These are phyloP conservation scores for Vicia sativa DNA, from an alignment of 306 rosid species.

Conservation along the genomic window DNA sequence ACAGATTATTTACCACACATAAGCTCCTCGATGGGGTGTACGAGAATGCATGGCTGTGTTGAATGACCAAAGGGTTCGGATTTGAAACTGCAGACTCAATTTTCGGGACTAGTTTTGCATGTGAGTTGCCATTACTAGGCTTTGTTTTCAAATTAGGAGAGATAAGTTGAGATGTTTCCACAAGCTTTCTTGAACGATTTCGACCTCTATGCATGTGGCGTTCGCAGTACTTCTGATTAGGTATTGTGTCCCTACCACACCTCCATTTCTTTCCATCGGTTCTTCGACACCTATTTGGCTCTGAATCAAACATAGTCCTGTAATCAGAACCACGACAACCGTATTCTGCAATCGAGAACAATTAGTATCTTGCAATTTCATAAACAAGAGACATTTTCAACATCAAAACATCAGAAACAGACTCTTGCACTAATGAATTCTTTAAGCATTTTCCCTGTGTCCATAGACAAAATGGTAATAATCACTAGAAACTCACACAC, in stretches of 20 bases:
- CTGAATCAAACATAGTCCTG: conserved; percentile 56
- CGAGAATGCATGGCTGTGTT: conserved; percentile 36
- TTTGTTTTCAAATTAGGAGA: conserved; percentile 43
- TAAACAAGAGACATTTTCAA: not conserved
- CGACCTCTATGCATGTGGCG: conserved; percentile 90
- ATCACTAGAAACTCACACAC: no score
- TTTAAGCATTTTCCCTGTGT: not conserved
- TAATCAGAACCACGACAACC: conserved; percentile 43
- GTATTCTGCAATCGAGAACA: conserved; percentile 44
- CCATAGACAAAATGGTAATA: no score
- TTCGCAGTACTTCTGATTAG: conserved; percentile 73
- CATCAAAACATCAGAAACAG: not conserved
- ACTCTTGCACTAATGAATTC: not conserved
- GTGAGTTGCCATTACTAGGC: conserved; percentile 33
- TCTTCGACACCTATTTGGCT: conserved; percentile 81
- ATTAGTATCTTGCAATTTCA: conserved; percentile 30
- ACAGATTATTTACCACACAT: conserved; percentile 20
- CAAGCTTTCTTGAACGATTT: conserved; percentile 98
- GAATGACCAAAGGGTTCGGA: conserved; percentile 44
- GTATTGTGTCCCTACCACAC: conserved; percentile 55
- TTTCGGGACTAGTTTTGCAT: conserved; percentile 30
- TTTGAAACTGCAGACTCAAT: conserved; percentile 31
- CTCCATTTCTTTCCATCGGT: conserved; percentile 98
- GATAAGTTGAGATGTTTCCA: conserved; percentile 63
- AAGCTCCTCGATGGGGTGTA: conserved; percentile 24